Percentiles rank a stretch among this genome's conserved stretches.
Evolutionary conservation across 1,284 basidiomycete genomes (phyloP).

Genomic region (Boletus calvinii): DNA sequence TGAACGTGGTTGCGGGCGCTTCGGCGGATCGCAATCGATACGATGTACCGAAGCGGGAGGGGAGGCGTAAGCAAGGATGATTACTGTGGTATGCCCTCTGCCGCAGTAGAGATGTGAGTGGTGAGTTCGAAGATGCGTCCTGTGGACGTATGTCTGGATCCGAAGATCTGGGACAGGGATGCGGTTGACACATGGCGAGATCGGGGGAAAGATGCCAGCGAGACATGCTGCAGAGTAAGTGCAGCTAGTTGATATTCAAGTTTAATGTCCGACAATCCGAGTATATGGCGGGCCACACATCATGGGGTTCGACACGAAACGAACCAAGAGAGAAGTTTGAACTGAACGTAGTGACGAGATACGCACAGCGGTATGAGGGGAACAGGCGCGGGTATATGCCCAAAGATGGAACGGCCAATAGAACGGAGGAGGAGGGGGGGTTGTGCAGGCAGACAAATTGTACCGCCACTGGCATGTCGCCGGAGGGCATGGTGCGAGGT

Average conservation of each 20-base stretch:
- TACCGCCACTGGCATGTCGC: conserved; percentile 3
- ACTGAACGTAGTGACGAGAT: no score
- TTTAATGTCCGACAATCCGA: conserved; percentile 27
- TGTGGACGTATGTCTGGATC: conserved; percentile 11
- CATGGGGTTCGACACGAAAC: neutral
- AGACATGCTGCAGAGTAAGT: conserved; percentile 8
- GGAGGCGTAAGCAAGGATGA: neutral
- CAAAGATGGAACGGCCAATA: conserved; percentile 7
- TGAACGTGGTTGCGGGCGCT: conserved; percentile 16
- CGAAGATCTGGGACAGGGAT: conserved; percentile 17
- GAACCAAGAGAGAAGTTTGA: conserved; percentile 22
- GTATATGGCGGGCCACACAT: neutral
- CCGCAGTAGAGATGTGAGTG: conserved; percentile 19
- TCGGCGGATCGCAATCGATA: conserved; percentile 24
- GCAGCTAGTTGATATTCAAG: conserved; percentile 6
- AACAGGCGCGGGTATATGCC: neutral
- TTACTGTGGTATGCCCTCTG: conserved; percentile 21
- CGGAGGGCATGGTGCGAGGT: conserved; percentile 1
- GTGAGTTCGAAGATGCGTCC: conserved; percentile 16
- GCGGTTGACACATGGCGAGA: conserved; percentile 16
- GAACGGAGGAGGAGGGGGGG: neutral
- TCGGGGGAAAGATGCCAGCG: conserved; percentile 12
- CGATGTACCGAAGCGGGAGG: conserved; percentile 9
- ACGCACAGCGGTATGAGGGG: no score
- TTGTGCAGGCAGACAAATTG: neutral